A percentile compares a stretch with the other conserved stretches of the same genome.
These are phyloP conservation scores for Cercospora brassicicola DNA, from an alignment of 2,329 filamentous ascomycete species.

Conservation along the genomic window DNA sequence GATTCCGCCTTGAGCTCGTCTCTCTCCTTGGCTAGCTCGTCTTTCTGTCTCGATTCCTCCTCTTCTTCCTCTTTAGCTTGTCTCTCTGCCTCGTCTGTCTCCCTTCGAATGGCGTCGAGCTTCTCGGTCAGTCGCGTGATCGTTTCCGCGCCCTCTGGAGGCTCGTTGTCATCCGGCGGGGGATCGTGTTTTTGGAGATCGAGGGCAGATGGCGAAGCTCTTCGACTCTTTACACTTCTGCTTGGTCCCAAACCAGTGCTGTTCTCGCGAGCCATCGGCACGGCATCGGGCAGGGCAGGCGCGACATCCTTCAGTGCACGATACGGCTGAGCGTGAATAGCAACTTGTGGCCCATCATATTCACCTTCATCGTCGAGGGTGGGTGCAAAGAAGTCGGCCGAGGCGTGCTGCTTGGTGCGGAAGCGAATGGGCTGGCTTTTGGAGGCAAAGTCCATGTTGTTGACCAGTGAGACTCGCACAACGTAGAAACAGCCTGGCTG, in stretches of 20 bases:
- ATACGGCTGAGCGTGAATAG: conserved; percentile 53
- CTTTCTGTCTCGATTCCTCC: conserved; percentile 49
- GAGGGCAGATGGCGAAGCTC: conserved; percentile 62
- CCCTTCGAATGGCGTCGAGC: conserved; percentile 75
- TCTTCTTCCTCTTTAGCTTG: conserved; percentile 64
- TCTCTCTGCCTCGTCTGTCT: conserved; percentile 75
- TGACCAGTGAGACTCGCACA: conserved; percentile 87
- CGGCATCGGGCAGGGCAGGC: conserved; percentile 64
- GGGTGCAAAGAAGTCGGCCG: conserved; percentile 46
- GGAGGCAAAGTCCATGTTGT: conserved; percentile 87
- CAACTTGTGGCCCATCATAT: conserved; percentile 50
- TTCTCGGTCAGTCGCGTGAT: conserved; percentile 77
- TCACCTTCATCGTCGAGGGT: conserved; percentile 32
- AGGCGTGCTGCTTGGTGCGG: conserved; percentile 59
- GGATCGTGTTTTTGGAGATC: conserved; percentile 41
- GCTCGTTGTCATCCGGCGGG: conserved; percentile 42
- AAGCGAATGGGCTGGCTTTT: conserved; percentile 83
- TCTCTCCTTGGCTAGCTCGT: conserved; percentile 67
- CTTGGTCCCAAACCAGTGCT: conserved; percentile 57
- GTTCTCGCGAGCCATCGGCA: conserved; percentile 65
- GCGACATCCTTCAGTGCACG: conserved; percentile 49
- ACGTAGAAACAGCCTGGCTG: conserved; percentile 89
- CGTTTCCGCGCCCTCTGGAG: conserved; percentile 63
- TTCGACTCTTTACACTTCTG: conserved; percentile 68
- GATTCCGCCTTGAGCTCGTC: conserved; percentile 74